Evolutionary conservation across 139 green algal species (phyloP).

Genomic region (Chlamydomonas urium): DNA sequence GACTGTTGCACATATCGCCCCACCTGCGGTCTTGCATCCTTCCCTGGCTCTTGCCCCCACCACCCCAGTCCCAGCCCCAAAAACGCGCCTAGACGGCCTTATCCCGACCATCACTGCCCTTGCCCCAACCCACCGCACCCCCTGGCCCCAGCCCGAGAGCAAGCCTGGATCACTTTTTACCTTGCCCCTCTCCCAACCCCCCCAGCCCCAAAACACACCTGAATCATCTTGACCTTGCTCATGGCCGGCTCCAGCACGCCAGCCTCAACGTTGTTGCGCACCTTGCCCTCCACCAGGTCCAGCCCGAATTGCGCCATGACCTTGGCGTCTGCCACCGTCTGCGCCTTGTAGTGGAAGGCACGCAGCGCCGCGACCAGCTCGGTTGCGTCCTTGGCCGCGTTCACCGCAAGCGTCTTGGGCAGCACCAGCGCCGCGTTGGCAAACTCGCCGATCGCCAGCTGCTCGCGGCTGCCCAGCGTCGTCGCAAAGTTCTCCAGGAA

Average conservation of each 20-base stretch:
- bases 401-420: conserved; percentile 87
- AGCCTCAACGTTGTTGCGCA: conserved; percentile 88
- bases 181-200: too few species aligned
- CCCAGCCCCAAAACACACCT: conserved; percentile 42
- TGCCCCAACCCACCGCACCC: neutral
- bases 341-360: conserved; percentile 88
- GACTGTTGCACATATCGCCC: too few species aligned
- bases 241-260: conserved; percentile 95
- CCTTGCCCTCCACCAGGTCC: conserved; percentile 68
- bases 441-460: conserved; percentile 97
- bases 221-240: conserved; percentile 94
- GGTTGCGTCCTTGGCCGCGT: conserved; percentile 72
- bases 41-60: too few species aligned
- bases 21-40: too few species aligned
- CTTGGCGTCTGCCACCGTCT: conserved; percentile 36
- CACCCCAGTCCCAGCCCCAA: too few species aligned
- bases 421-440: conserved; percentile 54
- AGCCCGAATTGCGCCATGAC: conserved; percentile 63
- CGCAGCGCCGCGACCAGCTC: conserved; percentile 88
- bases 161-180: too few species aligned
- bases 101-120: too few species aligned
- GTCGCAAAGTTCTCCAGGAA: conserved; percentile 95
- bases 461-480: conserved; percentile 89
- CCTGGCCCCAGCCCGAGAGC: neutral
- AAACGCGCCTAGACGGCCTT: too few species aligned